Evolutionary conservation across 2,329 filamentous ascomycete genomes (phyloP).

Genomic region (Chaetomiaceae sp.): DNA sequence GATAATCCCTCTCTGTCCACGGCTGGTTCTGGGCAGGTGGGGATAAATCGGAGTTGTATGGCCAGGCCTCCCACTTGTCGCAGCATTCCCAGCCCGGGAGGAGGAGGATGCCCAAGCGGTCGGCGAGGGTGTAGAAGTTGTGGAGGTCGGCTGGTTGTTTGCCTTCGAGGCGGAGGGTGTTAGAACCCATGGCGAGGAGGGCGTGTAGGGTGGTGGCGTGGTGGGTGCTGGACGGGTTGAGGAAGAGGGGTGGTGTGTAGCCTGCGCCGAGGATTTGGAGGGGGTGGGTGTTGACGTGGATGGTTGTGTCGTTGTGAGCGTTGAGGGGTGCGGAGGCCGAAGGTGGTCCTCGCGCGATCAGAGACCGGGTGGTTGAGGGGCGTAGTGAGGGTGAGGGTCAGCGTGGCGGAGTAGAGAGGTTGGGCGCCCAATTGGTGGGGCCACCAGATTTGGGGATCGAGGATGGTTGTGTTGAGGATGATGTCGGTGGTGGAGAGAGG

Average conservation of each 20-base stretch:
- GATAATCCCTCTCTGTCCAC: conserved; percentile 53
- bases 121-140: conserved; percentile 54
- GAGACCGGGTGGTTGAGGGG: conserved; percentile 26
- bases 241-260: conserved; percentile 57
- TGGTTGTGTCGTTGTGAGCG: conserved; percentile 48
- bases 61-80: conserved; percentile 63
- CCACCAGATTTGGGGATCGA: conserved; percentile 55
- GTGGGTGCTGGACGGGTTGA: conserved; percentile 49
- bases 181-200: conserved; percentile 56
- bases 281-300: conserved; percentile 50
- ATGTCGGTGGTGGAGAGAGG: conserved; percentile 36
- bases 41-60: conserved; percentile 50
- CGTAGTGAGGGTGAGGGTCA: conserved; percentile 26
- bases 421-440: conserved; percentile 53
- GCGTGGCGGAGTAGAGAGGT: conserved; percentile 30
- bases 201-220: conserved; percentile 48
- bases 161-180: conserved; percentile 59
- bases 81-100: conserved; percentile 63
- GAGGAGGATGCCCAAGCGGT: conserved; percentile 56
- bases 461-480: conserved; percentile 34
- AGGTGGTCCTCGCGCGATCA: conserved; percentile 35
- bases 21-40: conserved; percentile 29
- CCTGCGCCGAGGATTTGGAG: conserved; percentile 59
- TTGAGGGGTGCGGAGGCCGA: conserved; percentile 53
- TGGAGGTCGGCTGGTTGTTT: conserved; percentile 63